Evolutionary conservation across 371 early-diverging fungal genomes (phyloP).

Genomic region (Actinomortierella ambigua): DNA sequence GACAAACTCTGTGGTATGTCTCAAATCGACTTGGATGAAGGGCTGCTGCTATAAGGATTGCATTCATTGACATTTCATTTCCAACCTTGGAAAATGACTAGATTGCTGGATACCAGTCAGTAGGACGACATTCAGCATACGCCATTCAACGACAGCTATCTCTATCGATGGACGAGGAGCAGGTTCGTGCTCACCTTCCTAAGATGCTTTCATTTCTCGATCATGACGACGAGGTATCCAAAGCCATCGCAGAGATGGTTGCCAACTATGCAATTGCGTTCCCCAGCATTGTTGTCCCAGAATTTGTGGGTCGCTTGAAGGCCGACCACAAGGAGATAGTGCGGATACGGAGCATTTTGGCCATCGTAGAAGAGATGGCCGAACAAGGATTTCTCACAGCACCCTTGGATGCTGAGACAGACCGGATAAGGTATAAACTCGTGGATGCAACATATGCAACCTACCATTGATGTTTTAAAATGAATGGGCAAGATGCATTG

Average conservation of each 20-base stretch:
- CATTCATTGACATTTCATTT: neutral
- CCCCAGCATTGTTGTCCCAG: conserved; percentile 6
- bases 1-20: too few species aligned
- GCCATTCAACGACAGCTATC: conserved; percentile 1
- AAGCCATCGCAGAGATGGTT: conserved; percentile 4
- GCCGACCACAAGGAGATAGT: neutral
- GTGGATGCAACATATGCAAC: too few species aligned
- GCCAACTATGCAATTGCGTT: conserved; percentile 5
- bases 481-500: too few species aligned
- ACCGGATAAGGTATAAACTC: conserved; percentile 5
- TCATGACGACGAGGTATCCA: neutral
- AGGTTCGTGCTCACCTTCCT: conserved; percentile 3
- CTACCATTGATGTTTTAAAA: too few species aligned
- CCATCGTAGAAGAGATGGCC: conserved; percentile 11
- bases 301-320: neutral
- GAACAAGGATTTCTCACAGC: conserved; percentile 11
- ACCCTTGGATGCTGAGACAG: neutral
- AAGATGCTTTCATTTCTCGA: conserved; percentile 7
- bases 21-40: neutral
- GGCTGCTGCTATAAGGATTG: conserved; percentile 13
- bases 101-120: conserved; percentile 7
- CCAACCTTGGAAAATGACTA: neutral
- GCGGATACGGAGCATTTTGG: conserved; percentile 5
- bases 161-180: neutral
- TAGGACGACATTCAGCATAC: conserved; percentile 6